A percentile compares a stretch with the other conserved stretches of the same genome.
Conservation (phyloP, 441 rosid genomes). For the Syzygium syzygioides region DNA sequence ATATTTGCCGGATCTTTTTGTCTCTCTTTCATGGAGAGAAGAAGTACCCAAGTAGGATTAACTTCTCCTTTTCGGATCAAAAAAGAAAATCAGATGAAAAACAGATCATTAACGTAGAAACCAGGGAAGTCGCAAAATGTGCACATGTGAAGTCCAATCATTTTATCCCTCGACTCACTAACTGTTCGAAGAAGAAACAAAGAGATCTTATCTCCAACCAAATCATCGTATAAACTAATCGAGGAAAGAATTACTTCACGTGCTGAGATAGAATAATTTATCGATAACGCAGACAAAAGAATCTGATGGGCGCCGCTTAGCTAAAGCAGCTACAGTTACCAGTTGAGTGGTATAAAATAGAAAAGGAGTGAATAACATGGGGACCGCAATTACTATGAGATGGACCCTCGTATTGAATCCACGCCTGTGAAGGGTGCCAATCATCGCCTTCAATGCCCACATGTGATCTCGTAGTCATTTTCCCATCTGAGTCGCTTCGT, state of each 20-base stretch:
- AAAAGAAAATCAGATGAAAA: background rate
- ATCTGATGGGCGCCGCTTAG: background rate
- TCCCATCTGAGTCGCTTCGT: background rate
- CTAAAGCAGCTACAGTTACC: background rate
- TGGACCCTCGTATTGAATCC: background rate
- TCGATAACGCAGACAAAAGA: background rate
- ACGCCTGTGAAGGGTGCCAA: background rate
- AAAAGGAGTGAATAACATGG: background rate
- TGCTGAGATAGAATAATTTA: background rate
- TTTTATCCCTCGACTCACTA: background rate
- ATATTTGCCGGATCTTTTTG: background rate
- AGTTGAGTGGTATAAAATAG: background rate
- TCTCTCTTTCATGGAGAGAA: background rate
- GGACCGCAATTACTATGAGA: background rate
- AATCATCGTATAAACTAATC: background rate
- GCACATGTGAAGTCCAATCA: background rate
- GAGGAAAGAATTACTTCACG: background rate
- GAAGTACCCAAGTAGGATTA: background rate
- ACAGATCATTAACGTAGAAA: background rate
- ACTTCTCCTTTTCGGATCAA: background rate
- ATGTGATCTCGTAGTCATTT: background rate
- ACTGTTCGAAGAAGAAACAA: background rate
- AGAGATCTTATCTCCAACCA: background rate
- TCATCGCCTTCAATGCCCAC: background rate
- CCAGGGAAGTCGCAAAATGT: background rate